Percentiles rank a stretch among this genome's conserved stretches.
phyloP scores from a whole-genome alignment of 2,329 filamentous ascomycete species.

The Eurotiales sp. region DNA sequence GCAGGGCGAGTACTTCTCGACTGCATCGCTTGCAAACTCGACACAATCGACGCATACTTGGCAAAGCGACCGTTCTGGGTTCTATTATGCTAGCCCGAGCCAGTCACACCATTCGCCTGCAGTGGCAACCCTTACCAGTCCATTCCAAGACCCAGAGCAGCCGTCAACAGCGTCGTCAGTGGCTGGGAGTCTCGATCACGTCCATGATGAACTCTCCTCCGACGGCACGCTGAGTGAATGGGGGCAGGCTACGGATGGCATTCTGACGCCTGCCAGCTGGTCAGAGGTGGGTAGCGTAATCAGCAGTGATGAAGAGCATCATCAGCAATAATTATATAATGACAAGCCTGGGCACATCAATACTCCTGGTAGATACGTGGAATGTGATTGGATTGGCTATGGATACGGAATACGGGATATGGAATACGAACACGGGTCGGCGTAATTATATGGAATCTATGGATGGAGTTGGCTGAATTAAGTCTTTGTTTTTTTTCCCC shows the following conservation, averaged over 20 bases:
- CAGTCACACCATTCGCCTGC: slow-evolving; percentile 18
- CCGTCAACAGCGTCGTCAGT: slow-evolving; percentile 36
- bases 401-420: neutral
- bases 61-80: slow-evolving; percentile 23
- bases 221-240: slow-evolving; percentile 40
- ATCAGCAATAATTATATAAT: slow-evolving; percentile 17
- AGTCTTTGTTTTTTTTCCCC: too few relatives aligned
- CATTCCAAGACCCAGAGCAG: slow-evolving; percentile 23
- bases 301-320: slow-evolving; percentile 35
- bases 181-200: slow-evolving; percentile 35
- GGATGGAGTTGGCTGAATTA: neutral
- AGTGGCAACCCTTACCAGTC: slow-evolving; percentile 11
- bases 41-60: slow-evolving; percentile 34
- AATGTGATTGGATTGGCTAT: too few relatives aligned
- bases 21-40: slow-evolving; percentile 18
- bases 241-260: slow-evolving; percentile 28
- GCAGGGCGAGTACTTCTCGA: slow-evolving; percentile 24
- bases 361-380: too few relatives aligned
- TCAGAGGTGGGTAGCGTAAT: slow-evolving; percentile 44
- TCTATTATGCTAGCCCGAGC: slow-evolving; percentile 32
- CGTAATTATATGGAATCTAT: too few relatives aligned
- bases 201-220: slow-evolving; percentile 31
- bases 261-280: slow-evolving; percentile 40
- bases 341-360: too few relatives aligned
- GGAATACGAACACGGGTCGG: too few relatives aligned